These are phyloP conservation scores for Diplocarpon rosae DNA, from an alignment of 2,329 filamentous ascomycete species.

Conservation along the genomic window DNA sequence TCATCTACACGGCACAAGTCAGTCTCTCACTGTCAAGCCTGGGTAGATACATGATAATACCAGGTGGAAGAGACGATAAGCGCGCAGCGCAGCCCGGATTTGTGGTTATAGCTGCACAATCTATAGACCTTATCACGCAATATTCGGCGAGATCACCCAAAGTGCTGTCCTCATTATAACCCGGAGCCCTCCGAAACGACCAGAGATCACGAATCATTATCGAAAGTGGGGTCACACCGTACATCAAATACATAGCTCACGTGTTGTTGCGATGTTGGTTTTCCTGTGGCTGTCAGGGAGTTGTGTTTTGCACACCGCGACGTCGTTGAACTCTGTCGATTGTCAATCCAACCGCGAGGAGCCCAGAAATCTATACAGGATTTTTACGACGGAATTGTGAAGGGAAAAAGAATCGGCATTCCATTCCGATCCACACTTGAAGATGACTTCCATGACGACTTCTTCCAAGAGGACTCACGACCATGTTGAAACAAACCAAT, in stretches of 20 bases:
- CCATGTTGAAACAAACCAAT: background rate
- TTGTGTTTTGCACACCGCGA: background rate
- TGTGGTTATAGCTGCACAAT: no score
- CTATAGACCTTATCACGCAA: slow-evolving; percentile 3
- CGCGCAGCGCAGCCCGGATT: no score
- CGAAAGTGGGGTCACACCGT: slow-evolving; percentile 3
- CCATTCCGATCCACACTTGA: background rate
- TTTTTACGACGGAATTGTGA: background rate
- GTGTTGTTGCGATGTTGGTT: background rate
- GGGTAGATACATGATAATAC: no score
- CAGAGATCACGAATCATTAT: background rate
- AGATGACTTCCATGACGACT: background rate
- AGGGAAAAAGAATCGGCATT: background rate
- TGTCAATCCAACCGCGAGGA: background rate
- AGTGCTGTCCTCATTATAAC: background rate
- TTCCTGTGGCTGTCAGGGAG: background rate
- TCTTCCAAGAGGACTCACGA: background rate
- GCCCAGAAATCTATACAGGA: no score
- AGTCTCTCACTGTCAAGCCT: no score
- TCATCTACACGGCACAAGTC: no score
- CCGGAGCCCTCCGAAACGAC: background rate
- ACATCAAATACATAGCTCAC: background rate
- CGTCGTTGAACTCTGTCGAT: background rate
- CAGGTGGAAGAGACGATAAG: no score
- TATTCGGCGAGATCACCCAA: slow-evolving; percentile 2